phyloP scores from a whole-genome alignment of 495 filamentous ascomycete species.

The Cercophora newfieldiana region DNA sequence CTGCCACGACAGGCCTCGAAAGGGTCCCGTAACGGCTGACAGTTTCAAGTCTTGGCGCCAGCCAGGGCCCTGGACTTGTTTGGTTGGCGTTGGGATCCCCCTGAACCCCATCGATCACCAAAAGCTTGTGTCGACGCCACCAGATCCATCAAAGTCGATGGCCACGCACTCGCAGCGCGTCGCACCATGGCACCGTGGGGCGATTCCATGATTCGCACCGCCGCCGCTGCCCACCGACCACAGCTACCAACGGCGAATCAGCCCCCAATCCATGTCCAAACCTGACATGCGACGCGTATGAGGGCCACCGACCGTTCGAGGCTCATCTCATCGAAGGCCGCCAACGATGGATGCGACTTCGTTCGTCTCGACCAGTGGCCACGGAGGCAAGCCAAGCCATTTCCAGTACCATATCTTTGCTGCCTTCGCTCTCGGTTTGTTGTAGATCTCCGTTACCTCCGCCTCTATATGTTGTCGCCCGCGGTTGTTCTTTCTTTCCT shows the following conservation, averaged over 20 bases:
- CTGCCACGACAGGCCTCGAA: neutral
- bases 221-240: neutral
- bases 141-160: neutral
- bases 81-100: neutral
- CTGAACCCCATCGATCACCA: neutral
- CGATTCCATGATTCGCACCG: neutral
- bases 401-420: neutral
- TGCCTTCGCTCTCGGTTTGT: neutral
- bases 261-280: neutral
- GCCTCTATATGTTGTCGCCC: neutral
- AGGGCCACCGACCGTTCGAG: neutral
- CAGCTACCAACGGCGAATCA: neutral
- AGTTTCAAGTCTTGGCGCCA: conserved; percentile 18
- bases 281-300: neutral
- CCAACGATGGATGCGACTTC: neutral
- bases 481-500: conserved; percentile 17
- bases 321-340: neutral
- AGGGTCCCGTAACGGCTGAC: neutral
- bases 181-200: neutral
- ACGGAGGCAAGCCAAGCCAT: neutral
- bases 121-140: conserved; percentile 13
- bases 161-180: neutral
- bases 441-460: neutral
- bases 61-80: neutral
- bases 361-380: neutral